Evolutionary conservation across 768 basidiomycete genomes (phyloP), one percentile per base, ranked within the genome.

Genomic region (Suillus americanus): DNA sequence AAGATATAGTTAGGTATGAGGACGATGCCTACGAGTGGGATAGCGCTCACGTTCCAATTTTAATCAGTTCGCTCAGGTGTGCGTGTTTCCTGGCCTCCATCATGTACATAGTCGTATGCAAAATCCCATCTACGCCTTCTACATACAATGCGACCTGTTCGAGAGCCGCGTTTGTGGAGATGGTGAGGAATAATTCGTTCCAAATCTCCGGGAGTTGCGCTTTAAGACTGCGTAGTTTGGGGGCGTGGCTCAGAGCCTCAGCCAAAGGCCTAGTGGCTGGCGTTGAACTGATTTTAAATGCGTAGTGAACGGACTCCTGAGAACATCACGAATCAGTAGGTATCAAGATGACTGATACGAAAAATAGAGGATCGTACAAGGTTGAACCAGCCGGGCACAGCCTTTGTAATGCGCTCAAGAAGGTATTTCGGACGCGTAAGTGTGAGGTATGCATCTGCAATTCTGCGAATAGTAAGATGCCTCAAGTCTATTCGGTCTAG

Each of bases 171-270:
- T 88, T 89, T 8, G 70, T 61, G 46, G 83, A 78, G 45, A 88
- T 77, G 50, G 80, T 68, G 64, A 86, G 80, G 63, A 88, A 79
- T 16, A 83, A 69, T 51, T 80, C 77, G 73, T 84, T 86, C 88
- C 88, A 89, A 0, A 87, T 76, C 5, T 82, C 79, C 2, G 88
- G 88, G 7, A 88, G 76, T 53, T 82, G 79, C 0, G 88, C 84
- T 63, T 79, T 76, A 61, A 89, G 79, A 2, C 77, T 80, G 66
- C 79, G 83, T 6, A 90, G 77, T 13, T 75, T 68, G 25, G 81
- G 81, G 5, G 80, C 75, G 1, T 75, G 79, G 0, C 80, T 76
- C 12, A 79, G 73, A 23, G 85, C 80, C 2, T 68, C 65, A 23
- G 79, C 77, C 65, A 70, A 81, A 14, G 69, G 64, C 7, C 73